Evolutionary conservation across 352 stramenopile species (phyloP), one percentile per base, ranked within the genome.

Genomic region (Pythium oligandrum): DNA sequence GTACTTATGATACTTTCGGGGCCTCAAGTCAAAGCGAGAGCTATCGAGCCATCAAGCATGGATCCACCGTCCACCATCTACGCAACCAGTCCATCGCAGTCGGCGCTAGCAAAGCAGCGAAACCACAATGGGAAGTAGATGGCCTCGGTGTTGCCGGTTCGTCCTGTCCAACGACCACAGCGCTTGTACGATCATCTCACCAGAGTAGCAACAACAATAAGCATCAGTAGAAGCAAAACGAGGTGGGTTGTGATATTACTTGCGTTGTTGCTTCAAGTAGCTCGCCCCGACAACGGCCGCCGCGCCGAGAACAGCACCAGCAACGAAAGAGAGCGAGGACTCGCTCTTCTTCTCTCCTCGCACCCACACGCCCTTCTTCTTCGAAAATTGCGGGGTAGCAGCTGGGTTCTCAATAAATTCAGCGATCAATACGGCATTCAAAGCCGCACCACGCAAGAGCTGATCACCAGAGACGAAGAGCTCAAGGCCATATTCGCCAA

Each of bases 391-490:
- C 40, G 68, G 70, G 4, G 58, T 74, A 30, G 68, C 51, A 35
- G 73, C 69, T 40, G 81, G 81, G 44, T 85, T 76, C 64, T 91
- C 80, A 26, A 92, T 62, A 59, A 86, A 94, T 76, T 99, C 95
- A 42, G 94, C 96, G 48, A 99, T 98, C 42, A 98, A 71, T 49
- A 99, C 96, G 9, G 96, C 96, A 78, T 99, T 99, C 51, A 99
- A 78, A 7, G 96, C 96, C 6, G 96, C 96, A 63, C 96, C 96
- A 53, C 96, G 88, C 51, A 99, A 75, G 30, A 99, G 75, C 78
- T 98, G 93, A 78, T 99, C 96, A 44, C 96, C 96, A 47, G 76
- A 96, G 31, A 99, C 96, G 64, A 99, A 99, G 53, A 99, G 86
- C 76, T 99, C 96, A 12, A 99, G 78, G 36, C 96, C 96, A 64